Conservation (phyloP, 2,329 filamentous ascomycete species). For the Orbilia oligospora region DNA sequence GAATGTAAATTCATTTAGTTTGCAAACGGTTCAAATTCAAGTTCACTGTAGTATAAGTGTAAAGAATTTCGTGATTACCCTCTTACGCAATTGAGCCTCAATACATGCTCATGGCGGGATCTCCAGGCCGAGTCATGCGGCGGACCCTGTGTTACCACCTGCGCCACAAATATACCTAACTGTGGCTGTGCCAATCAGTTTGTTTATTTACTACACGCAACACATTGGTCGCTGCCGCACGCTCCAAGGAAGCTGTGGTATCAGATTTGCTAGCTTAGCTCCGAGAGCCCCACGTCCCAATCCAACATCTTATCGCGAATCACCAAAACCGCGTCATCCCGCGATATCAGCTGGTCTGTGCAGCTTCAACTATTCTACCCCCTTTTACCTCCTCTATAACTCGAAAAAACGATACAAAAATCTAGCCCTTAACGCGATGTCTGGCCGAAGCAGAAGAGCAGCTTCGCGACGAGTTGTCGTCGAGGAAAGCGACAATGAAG, state of each 20-base stretch:
- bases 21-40: too few species aligned
- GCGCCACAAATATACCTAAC: slow-evolving; percentile 23
- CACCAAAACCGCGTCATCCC: slow-evolving; percentile 35
- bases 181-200: slow-evolving; percentile 34
- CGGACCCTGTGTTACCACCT: background rate
- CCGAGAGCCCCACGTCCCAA: slow-evolving; percentile 36
- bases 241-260: slow-evolving; percentile 26
- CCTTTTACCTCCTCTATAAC: background rate
- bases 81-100: too few species aligned
- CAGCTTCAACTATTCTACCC: background rate
- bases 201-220: slow-evolving; percentile 56
- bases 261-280: slow-evolving; percentile 48
- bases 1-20: too few species aligned
- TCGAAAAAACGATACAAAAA: slow-evolving; percentile 11
- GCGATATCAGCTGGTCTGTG: slow-evolving; percentile 32
- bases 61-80: too few species aligned
- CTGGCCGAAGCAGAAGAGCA: slow-evolving; percentile 51
- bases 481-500: slow-evolving; percentile 50
- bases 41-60: too few species aligned
- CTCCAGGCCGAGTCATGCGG: too few species aligned
- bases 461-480: slow-evolving; percentile 44
- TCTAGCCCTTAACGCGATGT: slow-evolving; percentile 32
- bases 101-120: too few species aligned
- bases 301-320: slow-evolving; percentile 17
- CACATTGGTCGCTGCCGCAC: slow-evolving; percentile 37